Evolutionary conservation across 495 filamentous ascomycete species (phyloP), one percentile per base, ranked within the genome.

Genomic region (Podospora comata): DNA sequence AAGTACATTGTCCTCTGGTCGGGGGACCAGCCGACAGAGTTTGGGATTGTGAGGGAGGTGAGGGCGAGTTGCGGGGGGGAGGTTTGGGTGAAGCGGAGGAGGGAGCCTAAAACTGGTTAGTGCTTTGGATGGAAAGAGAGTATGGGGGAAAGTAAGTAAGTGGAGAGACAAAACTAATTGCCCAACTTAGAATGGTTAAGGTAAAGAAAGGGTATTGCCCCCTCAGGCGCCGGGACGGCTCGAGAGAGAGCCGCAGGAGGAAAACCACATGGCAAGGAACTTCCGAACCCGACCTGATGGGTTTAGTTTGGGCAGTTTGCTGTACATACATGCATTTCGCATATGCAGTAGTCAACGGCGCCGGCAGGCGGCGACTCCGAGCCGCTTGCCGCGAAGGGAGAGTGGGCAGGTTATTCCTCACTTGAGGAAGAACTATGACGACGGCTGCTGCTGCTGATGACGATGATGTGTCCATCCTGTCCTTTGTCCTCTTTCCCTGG

Each of bases 1-100:
- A 93, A 90, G 81, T 92, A 96, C 85, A 94, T 90, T 57, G 85
- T 94, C 75, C 87, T 90, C 71, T 87, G 81, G 72, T 92, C 87
- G 18, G 80, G 79, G 58, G 84, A 85, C 85, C 90, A 97, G 65
- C 88, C 88, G 54, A 94, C 88, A 62, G 91, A 89, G 78, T 98
- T 97, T 60, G 94, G 93, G 71, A 97, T 96, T n/a, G 84, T 89
- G 62, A 95, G 67, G 19, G 32, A 69, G 4, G 65, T 53, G 20
- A 62, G 69, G 48, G 63, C 60, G 26, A 39, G 30, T 27, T 71
- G 59, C 28, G 68, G 56, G 28, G 68, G 60, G 18, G 70, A 20
- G 57, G 60, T 48, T 13, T 34, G 60, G 73, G 77, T 67, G 72
- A 84, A 81, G 34, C 76, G 74, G 71, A 74, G 74, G 64, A 84